Evolutionary conservation across 192 early-diverging fungal species (phyloP), one percentile per base, ranked within the genome.

Genomic region (Entophlyctis luteolus): DNA sequence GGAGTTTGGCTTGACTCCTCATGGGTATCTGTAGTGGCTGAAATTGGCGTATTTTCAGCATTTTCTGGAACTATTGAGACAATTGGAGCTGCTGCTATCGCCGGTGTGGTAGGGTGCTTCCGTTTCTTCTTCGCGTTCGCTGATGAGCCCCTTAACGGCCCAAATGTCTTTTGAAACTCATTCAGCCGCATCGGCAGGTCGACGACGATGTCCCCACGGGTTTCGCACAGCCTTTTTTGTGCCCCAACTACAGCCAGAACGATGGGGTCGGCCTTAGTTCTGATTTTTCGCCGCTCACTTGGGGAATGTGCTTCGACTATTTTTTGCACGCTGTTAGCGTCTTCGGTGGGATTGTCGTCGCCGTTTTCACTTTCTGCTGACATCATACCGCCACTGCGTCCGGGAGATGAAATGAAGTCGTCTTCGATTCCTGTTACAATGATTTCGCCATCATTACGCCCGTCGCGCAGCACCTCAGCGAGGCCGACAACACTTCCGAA

Each of bases 191-290:
- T 12, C 22, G 55, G 55, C 8, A 57, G 4, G 35, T 33, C 32
- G 55, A 57, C 32, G 35, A 57, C 55, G 12, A 10, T 22, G 12
- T 57, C 55, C 10, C 35, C 55, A 10, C 8, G 4, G 27, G 4
- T 5, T 57, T 22, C 29, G 8, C 22, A 33, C 8, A 25, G 10
- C 22, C 10, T 12, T 28, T 23, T 57, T 22, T n/a, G 8, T 10
- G 50, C 50, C 6, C 6, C 31, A 20, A 32, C 22, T 14, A 39
- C 38, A 2, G 36, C 36, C 3, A 59, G 27, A 10, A 45, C 58
- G 32, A n/a, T 20, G 22, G 45, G 23, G 46, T 63, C 62, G 32
- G 25, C 62, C 34, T 63, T 63, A 6, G 50, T 42, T 29, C 62
- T n/a, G 5, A 63, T 22, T 32, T 63, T 63, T 32, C 46, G 12